These are phyloP conservation scores for Suhomyces yuchorum DNA, from an alignment of 1,139 yeast species.

Conservation along the genomic window DNA sequence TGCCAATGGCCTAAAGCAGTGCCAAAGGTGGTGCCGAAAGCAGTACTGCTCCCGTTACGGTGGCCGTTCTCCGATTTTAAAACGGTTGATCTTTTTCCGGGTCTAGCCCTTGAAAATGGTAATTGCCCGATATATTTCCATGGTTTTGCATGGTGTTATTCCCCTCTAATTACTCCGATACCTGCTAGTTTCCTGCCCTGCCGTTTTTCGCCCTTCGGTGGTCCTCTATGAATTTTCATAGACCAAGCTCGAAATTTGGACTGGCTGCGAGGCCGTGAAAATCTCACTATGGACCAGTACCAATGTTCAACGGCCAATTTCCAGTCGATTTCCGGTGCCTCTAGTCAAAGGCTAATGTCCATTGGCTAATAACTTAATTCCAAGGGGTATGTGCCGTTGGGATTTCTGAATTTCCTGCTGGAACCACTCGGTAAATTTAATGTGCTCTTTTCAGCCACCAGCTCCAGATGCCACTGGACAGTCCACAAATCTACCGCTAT, in stretches of 20 bases:
- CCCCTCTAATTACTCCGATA: not conserved
- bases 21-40: not conserved
- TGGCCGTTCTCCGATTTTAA: not conserved
- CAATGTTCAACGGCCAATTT: too few species aligned
- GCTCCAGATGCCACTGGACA: too few species aligned
- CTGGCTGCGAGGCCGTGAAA: not conserved
- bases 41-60: not conserved
- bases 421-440: too few species aligned
- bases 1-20: too few species aligned
- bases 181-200: not conserved
- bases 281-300: too few species aligned
- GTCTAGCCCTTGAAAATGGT: not conserved
- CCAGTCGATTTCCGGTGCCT: too few species aligned
- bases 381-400: too few species aligned
- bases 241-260: not conserved
- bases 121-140: not conserved
- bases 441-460: not conserved
- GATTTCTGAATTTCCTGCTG: too few species aligned
- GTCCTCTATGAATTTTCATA: not conserved
- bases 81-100: not conserved
- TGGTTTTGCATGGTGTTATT: not conserved
- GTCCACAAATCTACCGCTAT: too few species aligned
- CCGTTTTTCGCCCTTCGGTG: not conserved
- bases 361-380: too few species aligned
- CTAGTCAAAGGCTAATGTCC: too few species aligned